phyloP scores from a whole-genome alignment of 768 basidiomycete genomes.

The Coprinopsis sp. region DNA sequence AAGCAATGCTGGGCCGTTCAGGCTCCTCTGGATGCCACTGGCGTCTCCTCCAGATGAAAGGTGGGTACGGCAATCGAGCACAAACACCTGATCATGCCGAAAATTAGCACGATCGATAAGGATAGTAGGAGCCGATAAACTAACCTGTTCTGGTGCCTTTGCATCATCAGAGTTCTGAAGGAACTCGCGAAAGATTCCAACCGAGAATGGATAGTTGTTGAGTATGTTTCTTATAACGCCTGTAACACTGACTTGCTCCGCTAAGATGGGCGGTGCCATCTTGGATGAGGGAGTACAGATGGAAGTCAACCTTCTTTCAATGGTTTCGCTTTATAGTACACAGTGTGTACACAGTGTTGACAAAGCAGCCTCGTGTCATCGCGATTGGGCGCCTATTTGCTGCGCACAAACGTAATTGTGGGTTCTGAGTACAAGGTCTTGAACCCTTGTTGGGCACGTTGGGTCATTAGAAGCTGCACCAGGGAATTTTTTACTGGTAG shows the following conservation, averaged over 20 bases:
- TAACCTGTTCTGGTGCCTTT: constrained; percentile 38
- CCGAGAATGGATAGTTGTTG: constrained; percentile 40
- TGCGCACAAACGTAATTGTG: too few species aligned
- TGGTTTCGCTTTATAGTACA: too few species aligned
- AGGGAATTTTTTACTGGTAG: too few species aligned
- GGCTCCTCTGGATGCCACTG: constrained; percentile 26
- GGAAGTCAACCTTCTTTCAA: background rate
- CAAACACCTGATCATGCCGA: constrained; percentile 17
- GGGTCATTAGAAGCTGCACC: too few species aligned
- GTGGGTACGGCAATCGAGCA: constrained; percentile 30
- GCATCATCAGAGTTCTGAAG: constrained; percentile 51
- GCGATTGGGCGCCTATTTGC: too few species aligned
- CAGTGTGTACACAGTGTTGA: too few species aligned
- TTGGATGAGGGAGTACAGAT: background rate
- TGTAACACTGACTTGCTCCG: constrained; percentile 17
- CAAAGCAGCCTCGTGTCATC: too few species aligned
- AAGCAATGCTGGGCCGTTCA: constrained; percentile 34
- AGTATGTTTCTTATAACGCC: constrained; percentile 30
- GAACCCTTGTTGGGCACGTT: too few species aligned
- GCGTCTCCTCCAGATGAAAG: constrained; percentile 5
- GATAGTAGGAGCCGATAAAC: too few species aligned
- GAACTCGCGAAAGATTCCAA: constrained; percentile 40
- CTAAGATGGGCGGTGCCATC: constrained; percentile 10
- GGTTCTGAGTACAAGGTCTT: too few species aligned
- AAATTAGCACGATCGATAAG: background rate